Evolutionary conservation across 768 basidiomycete genomes (phyloP).

Genomic region (Macrolepiota fuliginosa): DNA sequence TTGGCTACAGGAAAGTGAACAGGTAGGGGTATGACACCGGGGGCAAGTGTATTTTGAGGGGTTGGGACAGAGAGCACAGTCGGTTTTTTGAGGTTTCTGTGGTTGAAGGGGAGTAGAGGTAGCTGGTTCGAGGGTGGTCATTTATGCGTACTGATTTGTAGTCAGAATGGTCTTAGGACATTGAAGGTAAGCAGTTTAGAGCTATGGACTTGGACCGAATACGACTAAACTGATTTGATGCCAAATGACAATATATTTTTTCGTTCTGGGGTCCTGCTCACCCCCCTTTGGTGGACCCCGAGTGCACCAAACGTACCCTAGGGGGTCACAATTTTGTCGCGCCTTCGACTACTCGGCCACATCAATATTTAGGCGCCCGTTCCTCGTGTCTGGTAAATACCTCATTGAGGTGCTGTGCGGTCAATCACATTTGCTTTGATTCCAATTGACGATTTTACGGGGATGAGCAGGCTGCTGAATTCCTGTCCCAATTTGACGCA

Average conservation of each 20-base stretch:
- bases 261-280: not conserved
- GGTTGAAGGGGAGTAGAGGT: not conserved
- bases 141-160: not conserved
- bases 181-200: not conserved
- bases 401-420: too few species aligned
- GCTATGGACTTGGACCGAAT: too few species aligned
- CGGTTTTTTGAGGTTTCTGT: not conserved
- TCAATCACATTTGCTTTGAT: too few species aligned
- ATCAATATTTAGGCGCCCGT: too few species aligned
- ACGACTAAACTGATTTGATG: not conserved
- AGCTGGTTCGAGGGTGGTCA: conserved; percentile 2
- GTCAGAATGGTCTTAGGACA: not conserved
- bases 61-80: conserved; percentile 18
- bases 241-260: not conserved
- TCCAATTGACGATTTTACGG: too few species aligned
- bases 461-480: too few species aligned
- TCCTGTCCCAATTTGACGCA: too few species aligned
- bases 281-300: not conserved
- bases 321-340: too few species aligned
- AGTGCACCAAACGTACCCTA: too few species aligned
- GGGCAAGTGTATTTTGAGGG: conserved; percentile 77
- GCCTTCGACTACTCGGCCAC: too few species aligned
- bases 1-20: conserved; percentile 67
- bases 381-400: too few species aligned
- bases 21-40: conserved; percentile 66